Base-by-base conservation (phyloP, 2,329 filamentous ascomycete species). In the Aspergillus sp. region DNA sequence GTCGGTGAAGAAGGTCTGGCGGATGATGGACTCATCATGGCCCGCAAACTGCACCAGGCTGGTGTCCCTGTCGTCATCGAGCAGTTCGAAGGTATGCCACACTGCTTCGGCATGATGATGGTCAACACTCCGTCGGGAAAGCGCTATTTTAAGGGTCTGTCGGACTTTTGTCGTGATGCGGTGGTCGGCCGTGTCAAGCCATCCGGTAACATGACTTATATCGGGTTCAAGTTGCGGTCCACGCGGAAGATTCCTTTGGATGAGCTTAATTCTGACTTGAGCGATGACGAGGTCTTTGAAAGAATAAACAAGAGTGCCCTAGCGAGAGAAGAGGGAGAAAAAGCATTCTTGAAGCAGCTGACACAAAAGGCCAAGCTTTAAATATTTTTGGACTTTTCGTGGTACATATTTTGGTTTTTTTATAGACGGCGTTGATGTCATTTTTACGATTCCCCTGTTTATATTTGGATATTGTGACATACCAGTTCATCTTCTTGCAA, bases 91-190 rank as follows among this genome's bases (percentile, higher is more conserved):
- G 70, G 69, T 7, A 70, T 71, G 65, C 70, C 70, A 7, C 70
- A 73, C 46, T 71, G 69, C 39, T 71, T 88, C 58, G 79, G 76
- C 1, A 56, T 81, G 49, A 50, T 87, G 1, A 65, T 88, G 43
- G 64, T 72, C 2, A 64, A 66, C 5, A 60, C 74, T 2, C 58
- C 70, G 1, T 72, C 66, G 28, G 67, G 75, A 3, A 66, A 59
- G 51, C 71, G 75, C 38, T 85, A 80, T 54, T 75, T 80, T 45
- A 62, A 72, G 10, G 67, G 69, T 3, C 81, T 81, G 76, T 66
- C 77, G 0, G 64, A 60, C 2, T 89, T 88, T 43, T 66, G 64
- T 39, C 56, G 53, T 0, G 59, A 66, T 47, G 65, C 60, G 5
- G 60, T 56, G 5, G 52, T 59, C 1, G 65, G 57, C 2, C 47